Conservation (phyloP, 495 filamentous ascomycete species). For the Pseudotulostoma volvatum region DNA sequence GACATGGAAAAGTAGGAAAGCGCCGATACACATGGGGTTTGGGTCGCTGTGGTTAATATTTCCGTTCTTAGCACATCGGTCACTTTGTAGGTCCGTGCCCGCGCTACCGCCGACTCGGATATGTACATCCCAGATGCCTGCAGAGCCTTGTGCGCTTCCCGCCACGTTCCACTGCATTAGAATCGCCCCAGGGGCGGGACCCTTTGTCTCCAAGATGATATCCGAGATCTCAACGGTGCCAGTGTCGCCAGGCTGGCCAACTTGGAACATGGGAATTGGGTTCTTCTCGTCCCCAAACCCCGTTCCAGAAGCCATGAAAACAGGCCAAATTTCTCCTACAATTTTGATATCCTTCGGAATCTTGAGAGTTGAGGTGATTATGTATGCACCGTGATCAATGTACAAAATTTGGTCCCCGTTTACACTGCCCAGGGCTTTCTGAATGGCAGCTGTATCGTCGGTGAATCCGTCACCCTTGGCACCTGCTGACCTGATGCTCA, state of each 20-base stretch:
- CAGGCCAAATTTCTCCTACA: slow-evolving; percentile 79
- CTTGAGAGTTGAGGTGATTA: slow-evolving; percentile 68
- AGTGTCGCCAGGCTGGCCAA: slow-evolving; percentile 53
- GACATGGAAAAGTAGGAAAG: slow-evolving; percentile 73
- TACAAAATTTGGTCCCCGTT: slow-evolving; percentile 53
- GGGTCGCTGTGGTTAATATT: slow-evolving; percentile 33
- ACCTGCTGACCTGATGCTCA: slow-evolving; percentile 60
- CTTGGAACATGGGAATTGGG: slow-evolving; percentile 55
- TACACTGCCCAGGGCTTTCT: slow-evolving; percentile 50
- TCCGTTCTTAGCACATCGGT: slow-evolving; percentile 59
- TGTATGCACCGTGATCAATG: slow-evolving; percentile 65
- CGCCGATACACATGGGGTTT: slow-evolving; percentile 45
- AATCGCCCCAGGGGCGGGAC: slow-evolving; percentile 60
- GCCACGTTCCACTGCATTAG: slow-evolving; percentile 84
- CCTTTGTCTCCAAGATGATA: slow-evolving; percentile 36
- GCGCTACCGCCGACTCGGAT: slow-evolving; percentile 67
- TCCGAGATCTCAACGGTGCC: slow-evolving; percentile 62
- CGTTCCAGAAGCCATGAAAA: slow-evolving; percentile 67
- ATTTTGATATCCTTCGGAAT: slow-evolving; percentile 65
- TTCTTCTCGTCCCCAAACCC: slow-evolving; percentile 55
- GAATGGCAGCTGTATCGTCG: slow-evolving; percentile 47
- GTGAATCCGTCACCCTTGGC: slow-evolving; percentile 60
- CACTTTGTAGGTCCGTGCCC: slow-evolving; percentile 63
- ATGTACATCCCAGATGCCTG: slow-evolving; percentile 85
- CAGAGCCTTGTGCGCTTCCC: slow-evolving; percentile 45